Evolutionary conservation across 306 rosid species (phyloP), one percentile per base, ranked within the genome.

Genomic region (Dicorynia guianensis): DNA sequence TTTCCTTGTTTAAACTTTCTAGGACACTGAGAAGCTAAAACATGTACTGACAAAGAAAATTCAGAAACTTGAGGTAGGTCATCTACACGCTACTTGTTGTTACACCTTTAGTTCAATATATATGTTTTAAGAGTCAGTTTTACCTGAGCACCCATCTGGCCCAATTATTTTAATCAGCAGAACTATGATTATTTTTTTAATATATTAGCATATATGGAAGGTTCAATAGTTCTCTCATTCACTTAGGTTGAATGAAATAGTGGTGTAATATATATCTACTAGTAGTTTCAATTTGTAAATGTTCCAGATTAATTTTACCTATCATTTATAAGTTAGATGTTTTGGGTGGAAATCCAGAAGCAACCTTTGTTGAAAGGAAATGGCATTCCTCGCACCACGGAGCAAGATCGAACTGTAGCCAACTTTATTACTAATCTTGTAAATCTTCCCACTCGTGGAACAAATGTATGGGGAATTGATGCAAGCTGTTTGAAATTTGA

Each of bases 21-120:
- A 93, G 98, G 93, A 80, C 58, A 87, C 90, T 5, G 85, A 87
- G 77, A 75, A 69, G 78, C 90, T 90, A 69, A 86, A 81, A 76
- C 79, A 81, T 74, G 69, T 68, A 47, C 81, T 93, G 68, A 85
- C 76, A 61, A 79, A 86, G 78, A 82, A 84, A 81, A 71, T 93
- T 83, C 78, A 82, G 47, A 80, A 79, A 79, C 74, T 85, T 62
- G 86, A 89, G 95, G 97, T 93, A 85, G 80, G 82, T 25, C 55
- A 46, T 66, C 52, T 25, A 25, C 30, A 8, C 46, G 30, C 71
- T 46, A 57, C 42, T 68, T 67, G n/a, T 49, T 20, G 53, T 60
- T 52, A 59, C 18, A 40, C 2, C 33, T 34, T 42, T 56, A 43
- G 20, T 38, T 72, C 47, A 19, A n/a, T 12, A 54, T 3, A 47